Percentiles rank a stretch among this genome's conserved stretches.
Conservation (phyloP, 805 yeast genomes). For the Lachancea quebecensis region DNA sequence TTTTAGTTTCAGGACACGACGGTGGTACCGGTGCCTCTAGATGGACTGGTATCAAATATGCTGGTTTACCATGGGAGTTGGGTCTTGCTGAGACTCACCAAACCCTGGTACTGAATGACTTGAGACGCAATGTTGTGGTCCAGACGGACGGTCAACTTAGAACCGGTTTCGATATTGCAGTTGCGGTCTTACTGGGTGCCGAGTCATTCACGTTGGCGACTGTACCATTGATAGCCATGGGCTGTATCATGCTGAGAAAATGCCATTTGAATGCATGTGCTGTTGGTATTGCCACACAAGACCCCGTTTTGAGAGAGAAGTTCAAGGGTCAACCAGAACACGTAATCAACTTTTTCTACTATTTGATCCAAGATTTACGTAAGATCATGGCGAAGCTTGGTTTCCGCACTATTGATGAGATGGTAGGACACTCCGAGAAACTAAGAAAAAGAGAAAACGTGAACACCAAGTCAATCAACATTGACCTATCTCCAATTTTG, state of each 20-base stretch:
- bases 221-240: constrained; percentile 93
- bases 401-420: constrained; percentile 91
- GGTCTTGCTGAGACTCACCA: constrained; percentile 98
- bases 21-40: constrained; percentile 99
- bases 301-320: constrained; percentile 85
- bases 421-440: constrained; percentile 96
- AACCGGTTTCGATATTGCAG: constrained; percentile 94
- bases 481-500: constrained; percentile 86
- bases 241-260: constrained; percentile 94
- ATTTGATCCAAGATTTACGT: constrained; percentile 87
- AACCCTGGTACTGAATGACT: constrained; percentile 89
- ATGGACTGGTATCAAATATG: constrained; percentile 94
- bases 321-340: constrained; percentile 97
- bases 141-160: constrained; percentile 99
- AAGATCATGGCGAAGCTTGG: constrained; percentile 92
- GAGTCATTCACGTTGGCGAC: constrained; percentile 99
- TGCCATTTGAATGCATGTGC: constrained; percentile 94
- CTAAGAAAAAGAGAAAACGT: constrained; percentile 80
- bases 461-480: constrained; percentile 82
- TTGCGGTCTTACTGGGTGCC: constrained; percentile 94
- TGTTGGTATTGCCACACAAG: constrained; percentile 98
- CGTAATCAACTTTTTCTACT: constrained; percentile 95
- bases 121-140: constrained; percentile 90
- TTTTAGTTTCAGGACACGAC: constrained; percentile 93
- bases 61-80: constrained; percentile 98